Percentiles rank a stretch among this genome's conserved stretches.
phyloP scores from a whole-genome alignment of 2,329 filamentous ascomycete genomes.

The Hypoxylon sp. region DNA sequence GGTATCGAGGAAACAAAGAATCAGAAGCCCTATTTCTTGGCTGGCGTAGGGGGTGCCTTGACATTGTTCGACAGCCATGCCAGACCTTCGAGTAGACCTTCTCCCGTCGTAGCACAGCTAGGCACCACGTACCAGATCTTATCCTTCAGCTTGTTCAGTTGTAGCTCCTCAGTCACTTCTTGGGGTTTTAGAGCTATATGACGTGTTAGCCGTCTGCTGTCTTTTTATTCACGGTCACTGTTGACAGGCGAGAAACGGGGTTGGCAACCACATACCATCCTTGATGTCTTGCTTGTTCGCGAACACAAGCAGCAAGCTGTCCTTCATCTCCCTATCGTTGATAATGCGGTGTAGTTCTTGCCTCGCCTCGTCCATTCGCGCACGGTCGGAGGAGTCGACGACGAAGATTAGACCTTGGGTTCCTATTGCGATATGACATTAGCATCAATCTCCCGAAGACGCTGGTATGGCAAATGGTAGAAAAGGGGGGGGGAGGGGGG shows the following conservation, averaged over 20 bases:
- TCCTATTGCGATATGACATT: conserved; percentile 65
- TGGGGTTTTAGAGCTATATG: conserved; percentile 81
- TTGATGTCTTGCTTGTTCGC: conserved; percentile 98
- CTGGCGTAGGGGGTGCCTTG: conserved; percentile 72
- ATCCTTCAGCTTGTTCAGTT: conserved; percentile 83
- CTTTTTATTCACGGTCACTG: neutral
- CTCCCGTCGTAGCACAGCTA: conserved; percentile 84
- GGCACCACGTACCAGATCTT: conserved; percentile 89
- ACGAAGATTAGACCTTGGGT: conserved; percentile 99
- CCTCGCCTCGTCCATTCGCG: conserved; percentile 91
- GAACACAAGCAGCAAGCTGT: conserved; percentile 93
- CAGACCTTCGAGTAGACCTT: conserved; percentile 85
- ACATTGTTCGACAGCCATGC: conserved; percentile 89
- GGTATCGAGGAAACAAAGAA: conserved; percentile 40
- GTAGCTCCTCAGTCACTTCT: conserved; percentile 83
- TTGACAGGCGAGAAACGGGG: neutral
- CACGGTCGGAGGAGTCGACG: conserved; percentile 93
- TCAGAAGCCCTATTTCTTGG: conserved; percentile 65
- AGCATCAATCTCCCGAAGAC: neutral
- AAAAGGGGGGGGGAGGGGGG: neutral
- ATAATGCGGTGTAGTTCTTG: conserved; percentile 97
- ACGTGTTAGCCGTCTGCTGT: conserved; percentile 33
- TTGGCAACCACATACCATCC: conserved; percentile 70
- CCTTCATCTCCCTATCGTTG: conserved; percentile 98
- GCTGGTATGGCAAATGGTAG: neutral